Conservation (phyloP, 768 basidiomycete genomes). For the Russula sp. region DNA sequence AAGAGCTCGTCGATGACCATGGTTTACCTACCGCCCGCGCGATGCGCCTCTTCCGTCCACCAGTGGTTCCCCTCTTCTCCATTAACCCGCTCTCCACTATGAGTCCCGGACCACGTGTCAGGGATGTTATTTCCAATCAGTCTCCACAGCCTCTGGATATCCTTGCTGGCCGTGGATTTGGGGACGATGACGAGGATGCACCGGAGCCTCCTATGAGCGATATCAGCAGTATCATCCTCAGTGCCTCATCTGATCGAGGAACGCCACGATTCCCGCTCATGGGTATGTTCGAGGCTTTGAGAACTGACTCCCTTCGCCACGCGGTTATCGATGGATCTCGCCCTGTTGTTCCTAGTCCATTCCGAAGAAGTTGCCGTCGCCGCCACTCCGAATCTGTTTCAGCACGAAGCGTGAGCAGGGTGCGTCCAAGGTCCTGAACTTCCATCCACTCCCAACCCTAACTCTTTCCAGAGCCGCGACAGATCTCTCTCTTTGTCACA, state of each 20-base stretch:
- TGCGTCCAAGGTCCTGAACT: slow-evolving; percentile 8
- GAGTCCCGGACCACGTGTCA: slow-evolving; percentile 44
- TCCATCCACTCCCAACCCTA: not conserved
- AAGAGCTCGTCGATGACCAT: slow-evolving; percentile 73
- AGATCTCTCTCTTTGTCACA: slow-evolving; percentile 30
- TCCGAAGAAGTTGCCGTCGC: slow-evolving; percentile 19
- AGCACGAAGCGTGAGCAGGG: slow-evolving; percentile 15
- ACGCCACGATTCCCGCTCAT: slow-evolving; percentile 20
- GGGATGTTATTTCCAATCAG: slow-evolving; percentile 30
- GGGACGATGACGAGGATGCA: slow-evolving; percentile 21
- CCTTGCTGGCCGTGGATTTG: slow-evolving; percentile 49
- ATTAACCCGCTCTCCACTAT: slow-evolving; percentile 76
- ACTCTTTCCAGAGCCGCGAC: slow-evolving; percentile 29
- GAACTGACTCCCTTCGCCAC: slow-evolving; percentile 9
- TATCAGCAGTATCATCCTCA: slow-evolving; percentile 21
- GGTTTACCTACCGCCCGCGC: slow-evolving; percentile 71
- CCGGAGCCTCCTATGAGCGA: slow-evolving; percentile 21
- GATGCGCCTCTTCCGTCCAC: slow-evolving; percentile 65
- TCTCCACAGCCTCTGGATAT: slow-evolving; percentile 63
- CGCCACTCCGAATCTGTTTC: slow-evolving; percentile 20
- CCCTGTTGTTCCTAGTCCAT: slow-evolving; percentile 21
- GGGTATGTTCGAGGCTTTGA: slow-evolving; percentile 20
- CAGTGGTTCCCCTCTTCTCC: slow-evolving; percentile 45
- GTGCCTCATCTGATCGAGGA: slow-evolving; percentile 20
- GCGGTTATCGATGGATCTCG: slow-evolving; percentile 25